A percentile compares a stretch with the other conserved stretches of the same genome.
These are phyloP conservation scores for Pseudofabraea citricarpa DNA, from an alignment of 2,329 filamentous ascomycete genomes.

Conservation along the genomic window DNA sequence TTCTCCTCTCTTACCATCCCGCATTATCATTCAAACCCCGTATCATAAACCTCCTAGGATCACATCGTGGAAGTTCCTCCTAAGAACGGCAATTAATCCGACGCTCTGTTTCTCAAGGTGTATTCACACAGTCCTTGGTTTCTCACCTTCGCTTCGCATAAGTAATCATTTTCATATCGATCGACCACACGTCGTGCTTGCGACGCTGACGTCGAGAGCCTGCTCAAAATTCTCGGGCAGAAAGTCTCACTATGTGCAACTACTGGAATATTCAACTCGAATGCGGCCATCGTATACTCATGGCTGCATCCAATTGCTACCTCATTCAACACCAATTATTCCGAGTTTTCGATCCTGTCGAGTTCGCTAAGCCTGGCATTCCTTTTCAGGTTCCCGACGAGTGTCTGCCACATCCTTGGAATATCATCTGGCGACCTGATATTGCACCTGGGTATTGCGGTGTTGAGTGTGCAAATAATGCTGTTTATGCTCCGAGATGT, in stretches of 20 bases:
- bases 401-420: conserved; percentile 20
- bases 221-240: too few species aligned
- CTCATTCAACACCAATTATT: conserved; percentile 25
- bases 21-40: neutral
- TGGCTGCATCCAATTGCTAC: conserved; percentile 24
- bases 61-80: too few species aligned
- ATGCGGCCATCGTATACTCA: conserved; percentile 24
- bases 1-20: neutral
- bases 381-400: conserved; percentile 22
- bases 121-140: too few species aligned
- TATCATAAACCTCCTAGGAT: too few species aligned
- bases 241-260: conserved; percentile 21
- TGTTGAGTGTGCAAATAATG: conserved; percentile 26
- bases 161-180: neutral
- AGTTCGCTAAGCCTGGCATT: conserved; percentile 10
- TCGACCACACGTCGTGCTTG: neutral
- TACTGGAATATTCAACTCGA: conserved; percentile 21
- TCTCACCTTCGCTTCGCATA: too few species aligned
- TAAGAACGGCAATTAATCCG: too few species aligned
- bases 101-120: too few species aligned
- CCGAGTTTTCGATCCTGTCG: conserved; percentile 24
- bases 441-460: conserved; percentile 17
- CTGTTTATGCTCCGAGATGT: conserved; percentile 14
- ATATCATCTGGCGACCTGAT: conserved; percentile 13
- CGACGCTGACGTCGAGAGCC: neutral